Percentiles rank a stretch among this genome's conserved stretches.
Conservation (phyloP, 306 rosid genomes). For the Quillaja saponaria region DNA sequence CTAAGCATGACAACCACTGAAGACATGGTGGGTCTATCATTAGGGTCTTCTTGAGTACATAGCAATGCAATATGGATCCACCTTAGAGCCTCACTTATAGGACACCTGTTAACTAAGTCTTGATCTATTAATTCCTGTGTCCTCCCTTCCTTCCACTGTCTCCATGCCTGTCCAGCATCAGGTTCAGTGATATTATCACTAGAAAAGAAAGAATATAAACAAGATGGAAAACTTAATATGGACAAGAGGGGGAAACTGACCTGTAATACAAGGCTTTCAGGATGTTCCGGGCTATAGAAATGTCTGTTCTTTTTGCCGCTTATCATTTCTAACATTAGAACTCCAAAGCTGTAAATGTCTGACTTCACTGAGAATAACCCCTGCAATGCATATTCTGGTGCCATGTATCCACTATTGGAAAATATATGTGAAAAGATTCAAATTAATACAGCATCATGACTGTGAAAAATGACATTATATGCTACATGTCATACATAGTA, state of each 20-base stretch:
- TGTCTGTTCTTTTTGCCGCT: constrained; percentile 33
- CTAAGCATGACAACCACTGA: constrained; percentile 34
- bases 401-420: constrained; percentile 39
- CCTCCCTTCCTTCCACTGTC: constrained; percentile 33
- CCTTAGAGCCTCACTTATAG: constrained; percentile 26
- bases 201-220: no score
- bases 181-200: no score
- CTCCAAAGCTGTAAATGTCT: constrained; percentile 48
- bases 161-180: constrained; percentile 37
- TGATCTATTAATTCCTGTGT: constrained; percentile 28
- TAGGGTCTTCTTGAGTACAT: constrained; percentile 40
- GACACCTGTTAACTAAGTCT: constrained; percentile 10
- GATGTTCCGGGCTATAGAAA: no score
- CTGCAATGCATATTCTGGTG: constrained; percentile 50
- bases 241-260: no score
- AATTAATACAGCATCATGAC: background rate
- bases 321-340: constrained; percentile 40
- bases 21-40: constrained; percentile 34
- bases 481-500: no score
- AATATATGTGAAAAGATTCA: background rate
- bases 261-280: no score
- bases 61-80: constrained; percentile 42
- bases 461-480: no score
- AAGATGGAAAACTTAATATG: no score
- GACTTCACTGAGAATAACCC: constrained; percentile 46